phyloP scores from a whole-genome alignment of 1,139 yeast species.

The Saccharomyces hybrid region DNA sequence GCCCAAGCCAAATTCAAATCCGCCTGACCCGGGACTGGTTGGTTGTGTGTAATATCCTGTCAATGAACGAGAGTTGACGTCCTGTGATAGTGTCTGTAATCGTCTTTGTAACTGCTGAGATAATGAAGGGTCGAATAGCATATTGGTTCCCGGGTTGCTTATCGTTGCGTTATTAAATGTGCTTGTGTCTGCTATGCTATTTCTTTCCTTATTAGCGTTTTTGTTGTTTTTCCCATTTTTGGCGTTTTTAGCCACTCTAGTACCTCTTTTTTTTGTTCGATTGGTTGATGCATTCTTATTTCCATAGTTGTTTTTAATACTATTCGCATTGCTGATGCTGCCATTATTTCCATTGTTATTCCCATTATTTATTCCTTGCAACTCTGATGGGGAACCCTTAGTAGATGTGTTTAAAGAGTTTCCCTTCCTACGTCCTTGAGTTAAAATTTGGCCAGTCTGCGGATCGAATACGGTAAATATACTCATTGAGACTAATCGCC shows the following conservation, averaged over 20 bases:
- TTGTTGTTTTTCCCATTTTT: constrained; percentile 4
- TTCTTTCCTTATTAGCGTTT: constrained; percentile 7
- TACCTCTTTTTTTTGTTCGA: constrained; percentile 2
- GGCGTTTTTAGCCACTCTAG: background rate
- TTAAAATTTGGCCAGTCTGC: constrained; percentile 23
- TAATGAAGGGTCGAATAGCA: constrained; percentile 19
- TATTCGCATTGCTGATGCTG: background rate
- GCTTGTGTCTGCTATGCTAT: constrained; percentile 6
- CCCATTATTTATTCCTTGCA: constrained; percentile 3
- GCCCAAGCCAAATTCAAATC: constrained; percentile 13
- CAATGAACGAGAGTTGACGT: constrained; percentile 20
- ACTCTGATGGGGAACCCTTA: constrained; percentile 14
- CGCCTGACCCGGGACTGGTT: constrained; percentile 25
- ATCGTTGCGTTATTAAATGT: constrained; percentile 12
- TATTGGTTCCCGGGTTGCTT: constrained; percentile 7
- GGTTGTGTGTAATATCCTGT: constrained; percentile 30
- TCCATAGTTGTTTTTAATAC: background rate
- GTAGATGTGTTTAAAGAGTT: constrained; percentile 13
- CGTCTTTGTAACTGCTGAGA: constrained; percentile 26
- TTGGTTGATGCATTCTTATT: background rate
- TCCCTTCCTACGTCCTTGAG: constrained; percentile 11
- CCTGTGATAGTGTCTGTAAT: constrained; percentile 24
- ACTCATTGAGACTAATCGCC: constrained; percentile 26
- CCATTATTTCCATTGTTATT: constrained; percentile 4
- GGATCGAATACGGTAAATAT: constrained; percentile 27